phyloP scores from a whole-genome alignment of 768 basidiomycete genomes.

The Amyloporia xantha region DNA sequence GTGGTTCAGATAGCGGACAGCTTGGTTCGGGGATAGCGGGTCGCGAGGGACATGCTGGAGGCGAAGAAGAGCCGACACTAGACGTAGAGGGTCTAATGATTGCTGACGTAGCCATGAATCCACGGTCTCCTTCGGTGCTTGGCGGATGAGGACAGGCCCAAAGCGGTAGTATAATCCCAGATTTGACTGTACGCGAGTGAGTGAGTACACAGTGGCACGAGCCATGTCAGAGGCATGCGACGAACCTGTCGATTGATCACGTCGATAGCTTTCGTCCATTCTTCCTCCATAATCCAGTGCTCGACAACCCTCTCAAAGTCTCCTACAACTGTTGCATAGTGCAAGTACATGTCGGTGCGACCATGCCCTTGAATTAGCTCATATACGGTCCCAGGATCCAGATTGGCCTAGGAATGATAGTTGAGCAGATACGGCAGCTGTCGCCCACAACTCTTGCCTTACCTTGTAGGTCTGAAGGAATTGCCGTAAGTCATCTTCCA shows the following conservation, averaged over 20 bases:
- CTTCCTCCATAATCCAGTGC: constrained; percentile 88
- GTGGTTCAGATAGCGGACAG: constrained; percentile 82
- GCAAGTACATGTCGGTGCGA: constrained; percentile 84
- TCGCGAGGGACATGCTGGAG: constrained; percentile 69
- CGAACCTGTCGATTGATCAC: constrained; percentile 83
- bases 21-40: constrained; percentile 74
- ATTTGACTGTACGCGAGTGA: constrained; percentile 46
- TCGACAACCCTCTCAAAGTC: constrained; percentile 83
- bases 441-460: constrained; percentile 8
- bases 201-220: neutral
- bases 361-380: constrained; percentile 94
- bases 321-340: constrained; percentile 76
- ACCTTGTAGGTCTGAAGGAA: constrained; percentile 96
- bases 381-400: constrained; percentile 81
- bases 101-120: constrained; percentile 89
- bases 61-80: constrained; percentile 85
- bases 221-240: neutral
- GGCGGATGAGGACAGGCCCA: constrained; percentile 78
- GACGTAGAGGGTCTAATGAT: constrained; percentile 70
- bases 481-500: constrained; percentile 89
- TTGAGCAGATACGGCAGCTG: neutral
- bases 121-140: constrained; percentile 83
- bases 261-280: constrained; percentile 88
- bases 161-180: constrained; percentile 91
- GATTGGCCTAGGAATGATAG: constrained; percentile 51